Percentiles rank a stretch among this genome's conserved stretches.
Evolutionary conservation across 805 yeast genomes (phyloP).

Genomic region (Kurtzmaniella cleridarum): DNA sequence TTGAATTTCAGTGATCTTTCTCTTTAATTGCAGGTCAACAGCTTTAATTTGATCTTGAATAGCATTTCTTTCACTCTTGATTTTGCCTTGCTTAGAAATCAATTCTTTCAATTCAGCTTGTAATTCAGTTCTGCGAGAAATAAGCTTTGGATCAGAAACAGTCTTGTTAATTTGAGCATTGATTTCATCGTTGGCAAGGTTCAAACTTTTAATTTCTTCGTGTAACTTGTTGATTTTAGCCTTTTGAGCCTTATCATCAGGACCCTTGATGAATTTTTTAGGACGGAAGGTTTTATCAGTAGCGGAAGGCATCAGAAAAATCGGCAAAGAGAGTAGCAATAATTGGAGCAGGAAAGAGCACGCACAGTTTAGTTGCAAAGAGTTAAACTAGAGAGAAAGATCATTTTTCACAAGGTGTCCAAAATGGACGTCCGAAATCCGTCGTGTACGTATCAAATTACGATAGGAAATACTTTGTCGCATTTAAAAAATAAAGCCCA

Average conservation of each 20-base stretch:
- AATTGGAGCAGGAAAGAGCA: background rate
- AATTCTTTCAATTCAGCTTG: constrained; percentile 35
- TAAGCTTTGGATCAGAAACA: constrained; percentile 25
- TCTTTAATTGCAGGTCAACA: constrained; percentile 65
- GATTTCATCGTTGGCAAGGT: constrained; percentile 46
- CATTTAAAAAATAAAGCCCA: too few relatives aligned
- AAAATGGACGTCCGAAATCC: too few relatives aligned
- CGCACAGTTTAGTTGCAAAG: background rate
- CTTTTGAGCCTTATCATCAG: constrained; percentile 64
- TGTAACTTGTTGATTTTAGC: constrained; percentile 49
- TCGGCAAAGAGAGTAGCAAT: background rate
- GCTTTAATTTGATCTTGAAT: constrained; percentile 68
- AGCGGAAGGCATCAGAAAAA: background rate
- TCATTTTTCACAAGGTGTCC: background rate
- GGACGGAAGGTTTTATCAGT: constrained; percentile 12
- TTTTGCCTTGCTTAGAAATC: constrained; percentile 41
- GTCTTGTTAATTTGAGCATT: constrained; percentile 47
- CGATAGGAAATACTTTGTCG: too few relatives aligned
- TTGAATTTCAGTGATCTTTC: constrained; percentile 70
- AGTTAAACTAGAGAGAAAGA: background rate
- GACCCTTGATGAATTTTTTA: constrained; percentile 60
- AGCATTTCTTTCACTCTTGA: constrained; percentile 43
- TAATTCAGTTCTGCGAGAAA: constrained; percentile 28
- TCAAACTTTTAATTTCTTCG: constrained; percentile 59
- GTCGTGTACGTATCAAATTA: too few relatives aligned